phyloP scores from a whole-genome alignment of 768 basidiomycete species.

The Rhizopogon vinicolor region DNA sequence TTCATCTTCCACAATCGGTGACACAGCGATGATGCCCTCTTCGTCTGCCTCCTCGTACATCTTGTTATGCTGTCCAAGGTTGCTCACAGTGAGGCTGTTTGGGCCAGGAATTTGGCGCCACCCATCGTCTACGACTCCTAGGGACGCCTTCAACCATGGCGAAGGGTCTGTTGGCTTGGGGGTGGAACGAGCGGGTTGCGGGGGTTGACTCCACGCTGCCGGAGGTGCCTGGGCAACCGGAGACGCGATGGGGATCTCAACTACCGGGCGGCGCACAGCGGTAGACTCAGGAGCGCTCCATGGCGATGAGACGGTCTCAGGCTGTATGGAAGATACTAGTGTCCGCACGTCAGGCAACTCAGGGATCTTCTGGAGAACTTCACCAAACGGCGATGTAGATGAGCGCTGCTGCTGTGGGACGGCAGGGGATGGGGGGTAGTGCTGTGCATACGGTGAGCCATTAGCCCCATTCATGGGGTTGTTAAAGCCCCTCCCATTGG shows the following conservation, averaged over 20 bases:
- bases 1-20: slow-evolving; percentile 7
- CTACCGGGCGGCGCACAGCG: slow-evolving; percentile 11
- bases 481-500: slow-evolving; percentile 19
- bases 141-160: slow-evolving; percentile 50
- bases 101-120: slow-evolving; percentile 42
- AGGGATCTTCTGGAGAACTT: slow-evolving; percentile 13
- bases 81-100: slow-evolving; percentile 52
- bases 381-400: slow-evolving; percentile 17
- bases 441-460: slow-evolving; percentile 16
- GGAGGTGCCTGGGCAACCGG: slow-evolving; percentile 22
- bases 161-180: slow-evolving; percentile 37
- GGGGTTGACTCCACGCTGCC: slow-evolving; percentile 31
- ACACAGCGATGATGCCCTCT: slow-evolving; percentile 12
- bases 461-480: slow-evolving; percentile 11
- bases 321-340: slow-evolving; percentile 18
- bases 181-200: slow-evolving; percentile 11
- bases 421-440: slow-evolving; percentile 17
- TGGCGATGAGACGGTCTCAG: slow-evolving; percentile 13
- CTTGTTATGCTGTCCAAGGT: slow-evolving; percentile 56
- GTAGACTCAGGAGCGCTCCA: slow-evolving; percentile 15
- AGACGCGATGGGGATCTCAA: neutral
- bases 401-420: slow-evolving; percentile 21
- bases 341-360: slow-evolving; percentile 17
- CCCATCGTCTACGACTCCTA: slow-evolving; percentile 39
- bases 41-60: slow-evolving; percentile 33